Conservation (phyloP, 2,329 filamentous ascomycete species). For the Tolypocladium pustulatum region DNA sequence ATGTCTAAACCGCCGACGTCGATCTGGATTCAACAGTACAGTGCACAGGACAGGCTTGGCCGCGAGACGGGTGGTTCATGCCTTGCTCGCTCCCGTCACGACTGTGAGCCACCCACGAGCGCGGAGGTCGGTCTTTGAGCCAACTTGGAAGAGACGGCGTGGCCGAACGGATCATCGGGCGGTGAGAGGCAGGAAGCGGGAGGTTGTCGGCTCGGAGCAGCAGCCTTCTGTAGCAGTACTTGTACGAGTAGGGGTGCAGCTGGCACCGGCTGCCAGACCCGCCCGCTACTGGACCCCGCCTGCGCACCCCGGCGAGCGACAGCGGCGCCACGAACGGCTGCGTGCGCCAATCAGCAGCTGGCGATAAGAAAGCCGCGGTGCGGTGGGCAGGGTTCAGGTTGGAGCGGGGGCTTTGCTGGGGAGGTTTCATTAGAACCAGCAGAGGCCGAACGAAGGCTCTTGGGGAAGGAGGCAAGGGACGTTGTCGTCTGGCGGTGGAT, state of each 20-base stretch:
- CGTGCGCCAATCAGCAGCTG: conserved; percentile 1
- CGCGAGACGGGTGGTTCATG: neutral
- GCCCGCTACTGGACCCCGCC: neutral
- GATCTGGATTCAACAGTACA: neutral
- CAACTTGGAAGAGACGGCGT: neutral
- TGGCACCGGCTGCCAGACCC: neutral
- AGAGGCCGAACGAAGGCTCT: neutral
- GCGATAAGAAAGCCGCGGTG: conserved; percentile 2
- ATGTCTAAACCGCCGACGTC: neutral
- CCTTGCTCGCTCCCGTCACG: neutral
- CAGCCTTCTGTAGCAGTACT: neutral
- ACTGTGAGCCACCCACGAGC: too few species aligned
- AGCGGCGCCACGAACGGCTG: neutral
- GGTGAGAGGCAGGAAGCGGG: neutral
- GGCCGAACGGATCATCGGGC: neutral
- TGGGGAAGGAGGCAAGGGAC: neutral
- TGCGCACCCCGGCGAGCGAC: neutral
- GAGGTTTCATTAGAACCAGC: neutral
- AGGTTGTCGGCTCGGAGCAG: neutral
- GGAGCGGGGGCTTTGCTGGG: neutral
- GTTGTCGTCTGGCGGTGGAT: neutral
- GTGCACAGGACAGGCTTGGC: neutral
- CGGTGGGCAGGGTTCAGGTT: neutral
- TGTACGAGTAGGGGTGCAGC: neutral
- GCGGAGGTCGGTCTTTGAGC: neutral